A percentile compares a stretch with the other conserved stretches of the same genome.
Evolutionary conservation across 1,284 basidiomycete species (phyloP).

Genomic region (Kalmanozyma brasiliensis): DNA sequence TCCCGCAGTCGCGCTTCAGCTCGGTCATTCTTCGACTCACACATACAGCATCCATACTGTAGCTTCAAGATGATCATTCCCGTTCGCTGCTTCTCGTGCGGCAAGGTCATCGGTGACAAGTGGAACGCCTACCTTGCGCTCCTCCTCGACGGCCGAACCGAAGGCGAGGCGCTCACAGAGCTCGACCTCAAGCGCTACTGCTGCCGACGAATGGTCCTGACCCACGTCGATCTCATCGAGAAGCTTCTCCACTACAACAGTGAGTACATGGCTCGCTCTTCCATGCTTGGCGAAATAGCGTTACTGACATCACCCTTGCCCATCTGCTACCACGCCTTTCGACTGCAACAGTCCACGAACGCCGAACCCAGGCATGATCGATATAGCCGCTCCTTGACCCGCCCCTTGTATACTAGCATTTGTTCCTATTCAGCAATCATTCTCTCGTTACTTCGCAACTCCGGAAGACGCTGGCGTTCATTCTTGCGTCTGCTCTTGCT

Average conservation of each 20-base stretch:
- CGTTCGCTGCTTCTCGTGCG: slow-evolving; percentile 67
- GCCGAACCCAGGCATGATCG: slow-evolving; percentile 32
- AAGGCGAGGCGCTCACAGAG: slow-evolving; percentile 88
- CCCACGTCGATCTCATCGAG: slow-evolving; percentile 96
- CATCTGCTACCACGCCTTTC: not conserved
- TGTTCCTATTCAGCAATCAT: slow-evolving; percentile 4
- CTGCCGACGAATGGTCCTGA: slow-evolving; percentile 96
- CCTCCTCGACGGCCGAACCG: slow-evolving; percentile 62
- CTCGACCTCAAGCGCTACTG: slow-evolving; percentile 93
- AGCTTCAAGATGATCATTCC: slow-evolving; percentile 60
- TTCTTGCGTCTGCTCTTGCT: no score
- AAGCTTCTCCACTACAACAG: slow-evolving; percentile 96
- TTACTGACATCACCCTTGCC: no score
- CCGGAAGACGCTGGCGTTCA: no score
- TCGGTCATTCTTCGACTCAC: not conserved
- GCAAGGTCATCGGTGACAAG: slow-evolving; percentile 68
- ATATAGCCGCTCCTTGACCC: not conserved
- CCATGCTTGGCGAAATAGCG: no score
- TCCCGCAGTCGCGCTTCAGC: no score
- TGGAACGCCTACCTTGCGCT: slow-evolving; percentile 67
- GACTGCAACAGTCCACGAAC: slow-evolving; percentile 34
- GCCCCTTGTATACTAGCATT: slow-evolving; percentile 43
- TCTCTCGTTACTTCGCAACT: not conserved
- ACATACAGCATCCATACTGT: not conserved
- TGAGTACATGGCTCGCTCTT: slow-evolving; percentile 72